A percentile compares a stretch with the other conserved stretches of the same genome.
Evolutionary conservation across 495 filamentous ascomycete genomes (phyloP).

Genomic region (Hypomontagnella monticulosa): DNA sequence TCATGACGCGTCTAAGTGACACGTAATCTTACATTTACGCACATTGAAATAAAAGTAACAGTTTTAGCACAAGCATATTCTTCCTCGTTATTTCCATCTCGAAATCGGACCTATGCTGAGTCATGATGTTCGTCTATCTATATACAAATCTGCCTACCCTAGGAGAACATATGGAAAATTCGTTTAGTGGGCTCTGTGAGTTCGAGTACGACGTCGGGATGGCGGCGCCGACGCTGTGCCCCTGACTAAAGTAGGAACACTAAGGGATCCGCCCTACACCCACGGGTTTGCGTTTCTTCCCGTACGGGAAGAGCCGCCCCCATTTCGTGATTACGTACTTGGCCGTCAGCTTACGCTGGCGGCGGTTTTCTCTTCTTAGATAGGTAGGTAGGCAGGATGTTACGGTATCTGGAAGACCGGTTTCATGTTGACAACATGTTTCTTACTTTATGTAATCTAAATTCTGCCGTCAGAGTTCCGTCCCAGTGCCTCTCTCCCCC

Average conservation of each 20-base stretch:
- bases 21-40: background rate
- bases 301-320: constrained; percentile 33
- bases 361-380: background rate
- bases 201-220: constrained; percentile 2
- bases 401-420: constrained; percentile 18
- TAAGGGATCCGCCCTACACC: constrained; percentile 12
- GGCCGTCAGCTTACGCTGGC: constrained; percentile 13
- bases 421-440: constrained; percentile 17
- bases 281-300: constrained; percentile 15
- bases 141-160: constrained; percentile 14
- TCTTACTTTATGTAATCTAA: too few relatives aligned
- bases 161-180: background rate
- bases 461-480: background rate
- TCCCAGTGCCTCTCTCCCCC: too few relatives aligned
- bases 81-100: too few relatives aligned
- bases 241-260: constrained; percentile 20
- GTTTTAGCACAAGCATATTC: background rate
- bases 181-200: background rate
- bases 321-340: constrained; percentile 25
- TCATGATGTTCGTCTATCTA: background rate
- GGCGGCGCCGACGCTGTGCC: constrained; percentile 19
- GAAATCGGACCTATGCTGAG: too few relatives aligned
- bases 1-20: constrained; percentile 9
- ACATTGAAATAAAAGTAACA: too few relatives aligned
- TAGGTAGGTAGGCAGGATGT: constrained; percentile 20